A percentile compares a stretch with the other conserved stretches of the same genome.
phyloP scores from a whole-genome alignment of 371 early-diverging fungal genomes.

The Mucor lusitanicus region DNA sequence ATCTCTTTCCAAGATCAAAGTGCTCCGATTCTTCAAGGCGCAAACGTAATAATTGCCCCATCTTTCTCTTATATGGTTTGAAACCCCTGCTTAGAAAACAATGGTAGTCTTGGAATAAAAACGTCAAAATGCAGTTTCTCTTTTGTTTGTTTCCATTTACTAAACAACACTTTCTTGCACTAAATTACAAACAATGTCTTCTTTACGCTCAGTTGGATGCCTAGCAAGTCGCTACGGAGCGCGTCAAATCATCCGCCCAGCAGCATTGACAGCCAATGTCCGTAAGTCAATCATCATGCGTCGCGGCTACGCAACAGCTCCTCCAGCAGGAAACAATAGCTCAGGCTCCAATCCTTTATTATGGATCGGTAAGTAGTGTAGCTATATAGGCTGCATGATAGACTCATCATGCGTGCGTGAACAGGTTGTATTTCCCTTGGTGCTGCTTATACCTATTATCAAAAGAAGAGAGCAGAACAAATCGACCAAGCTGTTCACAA shows the following conservation, averaged over 20 bases:
- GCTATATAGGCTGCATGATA: neutral
- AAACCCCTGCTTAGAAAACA: neutral
- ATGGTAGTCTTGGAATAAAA: neutral
- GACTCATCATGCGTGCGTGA: neutral
- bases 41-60: neutral
- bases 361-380: conserved; percentile 19
- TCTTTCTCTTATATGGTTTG: neutral
- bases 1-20: neutral
- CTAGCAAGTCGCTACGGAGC: conserved; percentile 2
- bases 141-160: neutral
- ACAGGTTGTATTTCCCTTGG: conserved; percentile 27
- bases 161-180: conserved; percentile 4
- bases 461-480: conserved; percentile 9
- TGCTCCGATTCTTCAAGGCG: neutral
- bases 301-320: neutral
- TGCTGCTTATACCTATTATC: conserved; percentile 19
- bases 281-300: neutral
- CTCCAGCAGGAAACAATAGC: neutral
- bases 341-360: conserved; percentile 8
- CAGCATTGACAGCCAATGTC: neutral
- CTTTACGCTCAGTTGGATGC: conserved; percentile 11
- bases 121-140: neutral
- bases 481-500: neutral
- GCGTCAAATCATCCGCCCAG: neutral
- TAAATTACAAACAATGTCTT: conserved; percentile 9